phyloP scores from a whole-genome alignment of 192 early-diverging fungal species.

The Spinellus fusiger region DNA sequence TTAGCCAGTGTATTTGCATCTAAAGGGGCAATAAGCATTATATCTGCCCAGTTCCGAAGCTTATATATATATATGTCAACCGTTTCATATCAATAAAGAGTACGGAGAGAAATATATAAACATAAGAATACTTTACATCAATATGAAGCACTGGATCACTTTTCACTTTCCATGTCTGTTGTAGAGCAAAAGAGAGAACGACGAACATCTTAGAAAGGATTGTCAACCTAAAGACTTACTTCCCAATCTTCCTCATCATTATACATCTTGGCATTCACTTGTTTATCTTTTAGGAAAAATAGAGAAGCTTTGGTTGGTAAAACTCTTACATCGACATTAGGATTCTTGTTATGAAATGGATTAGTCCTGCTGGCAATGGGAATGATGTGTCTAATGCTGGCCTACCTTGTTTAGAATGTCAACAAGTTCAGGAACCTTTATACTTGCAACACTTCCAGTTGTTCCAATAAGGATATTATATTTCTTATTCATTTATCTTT shows the following conservation, averaged over 20 bases:
- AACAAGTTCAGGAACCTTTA: slow-evolving; percentile 81
- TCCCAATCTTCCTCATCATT: slow-evolving; percentile 90
- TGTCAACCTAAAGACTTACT: slow-evolving; percentile 30
- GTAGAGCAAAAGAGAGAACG: not conserved
- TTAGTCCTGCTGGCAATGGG: not conserved
- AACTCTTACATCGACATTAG: slow-evolving; percentile 67
- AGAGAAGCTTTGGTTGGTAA: slow-evolving; percentile 77
- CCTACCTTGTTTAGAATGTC: slow-evolving; percentile 26
- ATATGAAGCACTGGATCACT: slow-evolving; percentile 94
- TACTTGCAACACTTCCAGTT: slow-evolving; percentile 87
- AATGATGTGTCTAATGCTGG: not conserved
- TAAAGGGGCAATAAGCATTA: slow-evolving; percentile 82
- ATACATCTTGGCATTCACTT: slow-evolving; percentile 50
- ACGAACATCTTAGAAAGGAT: not conserved
- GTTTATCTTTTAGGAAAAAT: slow-evolving; percentile 71
- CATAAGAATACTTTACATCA: slow-evolving; percentile 43
- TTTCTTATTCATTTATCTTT: too few relatives aligned
- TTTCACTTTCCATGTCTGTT: slow-evolving; percentile 68
- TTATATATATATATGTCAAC: slow-evolving; percentile 13
- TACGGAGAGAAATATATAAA: not conserved
- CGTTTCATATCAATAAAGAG: not conserved
- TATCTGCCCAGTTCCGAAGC: slow-evolving; percentile 93
- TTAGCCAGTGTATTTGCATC: slow-evolving; percentile 95
- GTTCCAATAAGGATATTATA: slow-evolving; percentile 67
- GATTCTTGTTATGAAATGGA: slow-evolving; percentile 13